These are phyloP conservation scores for Podila verticillata DNA, from an alignment of 192 early-diverging fungal species.

Conservation along the genomic window DNA sequence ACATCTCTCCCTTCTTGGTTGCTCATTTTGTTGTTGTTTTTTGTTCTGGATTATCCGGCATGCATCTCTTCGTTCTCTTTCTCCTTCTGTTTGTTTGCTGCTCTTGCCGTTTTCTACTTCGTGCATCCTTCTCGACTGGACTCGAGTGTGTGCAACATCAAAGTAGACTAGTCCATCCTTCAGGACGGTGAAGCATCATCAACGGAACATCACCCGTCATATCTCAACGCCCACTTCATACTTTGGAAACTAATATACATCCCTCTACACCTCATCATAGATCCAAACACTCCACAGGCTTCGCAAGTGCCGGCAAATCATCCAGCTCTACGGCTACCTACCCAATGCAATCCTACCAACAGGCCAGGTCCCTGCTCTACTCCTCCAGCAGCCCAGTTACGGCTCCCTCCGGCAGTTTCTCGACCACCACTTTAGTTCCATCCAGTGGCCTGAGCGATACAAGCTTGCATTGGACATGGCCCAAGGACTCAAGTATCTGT, in stretches of 20 bases:
- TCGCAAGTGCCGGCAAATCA: slow-evolving; percentile 31
- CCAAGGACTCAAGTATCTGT: slow-evolving; percentile 31
- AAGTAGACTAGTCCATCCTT: too few species aligned
- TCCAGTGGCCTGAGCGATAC: slow-evolving; percentile 48
- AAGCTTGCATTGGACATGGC: slow-evolving; percentile 43
- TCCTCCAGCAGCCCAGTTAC: slow-evolving; percentile 37
- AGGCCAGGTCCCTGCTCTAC: slow-evolving; percentile 40
- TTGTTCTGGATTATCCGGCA: neutral
- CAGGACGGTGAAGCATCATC: too few species aligned
- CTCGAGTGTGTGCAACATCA: too few species aligned
- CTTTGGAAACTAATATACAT: too few species aligned
- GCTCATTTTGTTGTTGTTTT: neutral
- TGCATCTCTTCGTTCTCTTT: neutral
- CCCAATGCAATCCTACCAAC: slow-evolving; percentile 28
- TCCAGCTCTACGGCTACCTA: slow-evolving; percentile 45
- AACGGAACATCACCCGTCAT: too few species aligned
- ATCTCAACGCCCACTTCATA: too few species aligned
- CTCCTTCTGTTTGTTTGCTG: neutral
- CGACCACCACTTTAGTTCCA: slow-evolving; percentile 13
- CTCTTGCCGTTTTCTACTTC: too few species aligned
- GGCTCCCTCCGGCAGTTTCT: slow-evolving; percentile 39
- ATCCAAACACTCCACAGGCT: slow-evolving; percentile 44
- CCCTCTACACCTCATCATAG: slow-evolving; percentile 5
- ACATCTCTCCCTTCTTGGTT: neutral
- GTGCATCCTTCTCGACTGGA: too few species aligned